Evolutionary conservation across 768 basidiomycete species (phyloP).

Genomic region (Boletus pseudopeckii): DNA sequence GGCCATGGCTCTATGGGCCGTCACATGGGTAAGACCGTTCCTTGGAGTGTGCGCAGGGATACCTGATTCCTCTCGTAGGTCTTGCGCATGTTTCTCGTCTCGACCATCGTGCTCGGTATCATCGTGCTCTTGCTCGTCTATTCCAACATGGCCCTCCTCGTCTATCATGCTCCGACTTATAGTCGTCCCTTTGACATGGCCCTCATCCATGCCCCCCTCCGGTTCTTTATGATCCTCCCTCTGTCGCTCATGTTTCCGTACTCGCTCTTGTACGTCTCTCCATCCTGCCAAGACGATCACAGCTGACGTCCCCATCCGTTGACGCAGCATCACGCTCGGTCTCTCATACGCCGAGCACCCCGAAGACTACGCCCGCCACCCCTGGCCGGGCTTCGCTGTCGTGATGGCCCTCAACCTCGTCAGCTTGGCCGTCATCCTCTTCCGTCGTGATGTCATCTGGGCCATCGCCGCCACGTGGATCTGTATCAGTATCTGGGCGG

Average conservation of each 20-base stretch:
- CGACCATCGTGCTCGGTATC: conserved; percentile 71
- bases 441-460: conserved; percentile 70
- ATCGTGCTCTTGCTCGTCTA: conserved; percentile 70
- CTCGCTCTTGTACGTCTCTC: conserved; percentile 47
- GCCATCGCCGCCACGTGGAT: conserved; percentile 73
- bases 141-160: conserved; percentile 71
- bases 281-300: neutral
- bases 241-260: conserved; percentile 44
- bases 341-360: conserved; percentile 53
- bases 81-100: conserved; percentile 70
- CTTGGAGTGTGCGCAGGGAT: accelerated
- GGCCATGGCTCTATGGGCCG: conserved; percentile 76
- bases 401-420: conserved; percentile 61
- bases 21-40: conserved; percentile 55
- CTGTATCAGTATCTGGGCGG: conserved; percentile 59
- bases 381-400: conserved; percentile 73
- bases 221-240: conserved; percentile 63
- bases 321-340: conserved; percentile 62
- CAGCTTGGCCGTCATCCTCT: conserved; percentile 51
- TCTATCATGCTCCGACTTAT: conserved; percentile 63
- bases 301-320: neutral
- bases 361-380: conserved; percentile 53
- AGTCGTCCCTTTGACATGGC: conserved; percentile 69
- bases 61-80: conserved; percentile 39
- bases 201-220: conserved; percentile 84